Evolutionary conservation across 2,329 filamentous ascomycete genomes (phyloP), one percentile per base, ranked within the genome.

Genomic region (Didymella glomerata): DNA sequence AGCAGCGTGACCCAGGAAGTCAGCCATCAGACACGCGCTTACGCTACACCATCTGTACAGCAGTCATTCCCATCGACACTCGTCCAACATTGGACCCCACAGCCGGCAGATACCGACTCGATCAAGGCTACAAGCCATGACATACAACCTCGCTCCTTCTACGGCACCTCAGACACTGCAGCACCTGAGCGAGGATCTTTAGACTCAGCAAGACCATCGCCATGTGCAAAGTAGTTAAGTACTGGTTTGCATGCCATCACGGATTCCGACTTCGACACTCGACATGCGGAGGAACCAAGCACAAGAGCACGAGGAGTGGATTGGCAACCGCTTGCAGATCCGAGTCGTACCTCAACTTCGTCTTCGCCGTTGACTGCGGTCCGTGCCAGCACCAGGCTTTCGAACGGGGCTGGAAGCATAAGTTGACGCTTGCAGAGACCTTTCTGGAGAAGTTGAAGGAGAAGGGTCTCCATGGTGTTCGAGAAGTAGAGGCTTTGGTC

Each of bases 201-300:
- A 24, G 22, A 8, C 27, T 13, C 7, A 13, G 5, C 22, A n/a
- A 48, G 8, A 27, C 14, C 3, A 3, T 34, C 16, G 18, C 11
- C 22, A 80, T 80, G 78, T 80, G 78, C 70, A 78, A 77, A 42
- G 66, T 72, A 25, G 61, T 73, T 13, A 64, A 61, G 10, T 71
- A 75, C 44, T 56, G 42, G 5, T 78, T 76, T 53, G 54, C 58
- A 9, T 80, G 78, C 64, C 59, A 64, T 0, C 77, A 79, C 60
- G 58, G 57, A 9, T 41, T 70, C 52, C 52, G 54, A 20, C 62
- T 73, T 28, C 65, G 68, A 18, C 66, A 68, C 10, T 78, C 75
- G 2, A 66, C 64, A 20, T 80, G 78, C 60, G 51, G 64, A 11
- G 77, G 75, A 13, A 75, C 67, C 2, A 75, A 70, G 34, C 68